phyloP scores from a whole-genome alignment of 2,329 filamentous ascomycete genomes.

The Zopfia rhizophila region DNA sequence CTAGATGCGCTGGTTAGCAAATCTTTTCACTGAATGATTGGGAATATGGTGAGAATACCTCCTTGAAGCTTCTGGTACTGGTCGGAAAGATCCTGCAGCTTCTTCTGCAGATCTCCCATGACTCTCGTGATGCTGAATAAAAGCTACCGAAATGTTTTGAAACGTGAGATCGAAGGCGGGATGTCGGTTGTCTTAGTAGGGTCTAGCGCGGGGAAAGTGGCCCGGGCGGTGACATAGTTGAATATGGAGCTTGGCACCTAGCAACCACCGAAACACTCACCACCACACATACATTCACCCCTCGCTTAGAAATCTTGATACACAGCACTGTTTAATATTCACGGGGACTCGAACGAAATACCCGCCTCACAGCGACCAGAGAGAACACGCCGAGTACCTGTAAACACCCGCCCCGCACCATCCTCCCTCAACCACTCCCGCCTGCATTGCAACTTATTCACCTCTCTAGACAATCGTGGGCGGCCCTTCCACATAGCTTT shows the following conservation, averaged over 20 bases:
- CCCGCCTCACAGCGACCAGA: too few relatives aligned
- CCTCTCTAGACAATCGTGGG: too few relatives aligned
- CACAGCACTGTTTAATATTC: too few relatives aligned
- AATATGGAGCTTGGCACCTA: conserved; percentile 14
- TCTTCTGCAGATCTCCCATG: conserved; percentile 72
- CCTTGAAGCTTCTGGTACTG: conserved; percentile 88
- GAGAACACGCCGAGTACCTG: too few relatives aligned
- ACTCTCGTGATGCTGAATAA: conserved; percentile 41
- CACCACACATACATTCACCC: conserved; percentile 1
- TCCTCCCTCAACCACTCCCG: conserved; percentile 20
- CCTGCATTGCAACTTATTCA: too few relatives aligned
- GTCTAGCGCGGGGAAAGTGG: conserved; percentile 37
- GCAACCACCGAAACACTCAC: conserved; percentile 17
- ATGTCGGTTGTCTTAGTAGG: conserved; percentile 31
- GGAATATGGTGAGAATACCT: too few relatives aligned
- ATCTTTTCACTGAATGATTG: not conserved
- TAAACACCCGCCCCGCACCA: conserved; percentile 24
- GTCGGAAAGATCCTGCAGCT: conserved; percentile 84
- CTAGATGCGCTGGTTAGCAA: conserved; percentile 60
- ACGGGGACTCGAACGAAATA: too few relatives aligned
- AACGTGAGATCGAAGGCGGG: conserved; percentile 32
- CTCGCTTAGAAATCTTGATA: not conserved
- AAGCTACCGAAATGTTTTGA: conserved; percentile 27
- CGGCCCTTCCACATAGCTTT: conserved; percentile 1
- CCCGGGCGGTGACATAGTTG: conserved; percentile 10